Evolutionary conservation across 2,329 filamentous ascomycete genomes (phyloP).

Genomic region (Penicillium decumbens): DNA sequence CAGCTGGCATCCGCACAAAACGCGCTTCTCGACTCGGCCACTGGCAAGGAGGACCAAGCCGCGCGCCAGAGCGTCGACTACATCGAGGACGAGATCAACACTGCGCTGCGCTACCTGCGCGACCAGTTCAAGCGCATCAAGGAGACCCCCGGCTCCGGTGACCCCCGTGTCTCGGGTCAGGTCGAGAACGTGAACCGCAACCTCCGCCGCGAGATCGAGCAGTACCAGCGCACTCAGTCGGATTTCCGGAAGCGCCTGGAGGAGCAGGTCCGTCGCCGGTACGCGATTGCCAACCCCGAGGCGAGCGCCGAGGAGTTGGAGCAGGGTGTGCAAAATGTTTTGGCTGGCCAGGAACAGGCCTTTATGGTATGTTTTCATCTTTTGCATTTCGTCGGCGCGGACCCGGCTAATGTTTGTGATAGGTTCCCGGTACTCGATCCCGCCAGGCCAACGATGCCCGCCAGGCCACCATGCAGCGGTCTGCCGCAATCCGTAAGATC

Average conservation of each 20-base stretch:
- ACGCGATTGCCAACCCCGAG: constrained; percentile 80
- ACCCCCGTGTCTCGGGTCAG: constrained; percentile 70
- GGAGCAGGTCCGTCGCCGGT: constrained; percentile 82
- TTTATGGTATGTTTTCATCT: constrained; percentile 63
- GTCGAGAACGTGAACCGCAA: constrained; percentile 75
- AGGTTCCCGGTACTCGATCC: constrained; percentile 49
- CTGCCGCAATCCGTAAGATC: constrained; percentile 85
- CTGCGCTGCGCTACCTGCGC: constrained; percentile 71
- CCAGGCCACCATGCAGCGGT: constrained; percentile 72
- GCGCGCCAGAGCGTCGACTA: constrained; percentile 66
- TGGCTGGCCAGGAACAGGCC: constrained; percentile 64
- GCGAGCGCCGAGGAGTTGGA: constrained; percentile 73
- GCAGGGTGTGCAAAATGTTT: constrained; percentile 66
- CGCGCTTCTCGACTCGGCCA: constrained; percentile 70
- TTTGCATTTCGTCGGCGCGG: not conserved
- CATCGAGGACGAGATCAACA: constrained; percentile 75
- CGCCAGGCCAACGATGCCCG: constrained; percentile 74
- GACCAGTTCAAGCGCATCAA: constrained; percentile 78
- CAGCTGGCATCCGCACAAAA: constrained; percentile 59
- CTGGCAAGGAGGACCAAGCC: constrained; percentile 60
- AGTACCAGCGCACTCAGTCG: constrained; percentile 75
- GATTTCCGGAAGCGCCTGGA: constrained; percentile 74
- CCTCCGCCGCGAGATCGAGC: constrained; percentile 73
- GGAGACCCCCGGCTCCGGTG: constrained; percentile 69
- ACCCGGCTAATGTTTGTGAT: constrained; percentile 2